Base-by-base conservation (phyloP, 441 rosid species). In the Melastoma candidum region DNA sequence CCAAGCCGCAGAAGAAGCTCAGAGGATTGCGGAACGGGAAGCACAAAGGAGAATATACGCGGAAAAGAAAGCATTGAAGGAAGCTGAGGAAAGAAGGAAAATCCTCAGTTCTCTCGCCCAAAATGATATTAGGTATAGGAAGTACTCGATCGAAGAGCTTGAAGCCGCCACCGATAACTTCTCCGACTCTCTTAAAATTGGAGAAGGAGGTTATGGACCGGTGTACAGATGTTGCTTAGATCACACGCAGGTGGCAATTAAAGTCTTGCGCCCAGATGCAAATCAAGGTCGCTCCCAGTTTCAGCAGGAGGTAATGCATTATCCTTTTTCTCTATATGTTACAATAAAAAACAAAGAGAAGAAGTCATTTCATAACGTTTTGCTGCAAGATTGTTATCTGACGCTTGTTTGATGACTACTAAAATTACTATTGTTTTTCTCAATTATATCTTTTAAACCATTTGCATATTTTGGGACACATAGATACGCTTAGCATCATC, bases 141-240 rank as follows among this genome's bases (percentile, higher is more conserved):
- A 43, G 13, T 55, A 55, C n/a, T 11, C 49, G 17, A 55, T 55
- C 2, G 58, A 55, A 46, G 58, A 55, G 39, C n/a, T 55, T n/a
- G 58, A 55, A 45, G 58, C 58, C 12, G 49, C 58, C 32, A 55
- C 58, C 3, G 48, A 55, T 2, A 44, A 44, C 48, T 55, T 55
- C 13, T 8, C 36, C 1, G 26, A 55, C 32, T 22, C 58, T 4
- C 47, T 47, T 17, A 44, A 43, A 45, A 55, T 55, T 25, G 58
- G 64, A 39, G 64, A 60, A 41, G 64, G 64, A 22, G 64, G 57
- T 46, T 52, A 60, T 45, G 58, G 58, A 1, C 58, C 58, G 3
- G 58, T 55, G 47, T 55, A 55, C 39, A 55, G 46, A 39, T 47
- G 58, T n/a, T 55, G 26, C 46, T 45, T 55, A 36, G 58, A 55